Conservation (phyloP, 1,139 yeast species). For the Zygotorulaspora mrakii region DNA sequence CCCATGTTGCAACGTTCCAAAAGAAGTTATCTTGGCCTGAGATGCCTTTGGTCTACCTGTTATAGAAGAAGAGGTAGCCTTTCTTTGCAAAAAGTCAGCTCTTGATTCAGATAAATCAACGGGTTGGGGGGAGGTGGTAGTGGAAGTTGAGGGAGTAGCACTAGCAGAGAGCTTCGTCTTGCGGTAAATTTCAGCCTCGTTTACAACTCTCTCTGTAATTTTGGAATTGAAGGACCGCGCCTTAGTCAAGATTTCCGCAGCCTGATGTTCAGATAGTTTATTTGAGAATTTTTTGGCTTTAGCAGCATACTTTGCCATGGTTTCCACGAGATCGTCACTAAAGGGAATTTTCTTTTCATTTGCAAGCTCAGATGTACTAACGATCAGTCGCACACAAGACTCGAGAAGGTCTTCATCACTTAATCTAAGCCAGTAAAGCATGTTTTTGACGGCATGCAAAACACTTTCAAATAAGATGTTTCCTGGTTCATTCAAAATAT, state of each 20-base stretch:
- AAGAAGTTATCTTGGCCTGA: slow-evolving; percentile 51
- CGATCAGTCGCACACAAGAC: slow-evolving; percentile 69
- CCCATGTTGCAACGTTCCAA: slow-evolving; percentile 39
- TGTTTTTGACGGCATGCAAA: slow-evolving; percentile 49
- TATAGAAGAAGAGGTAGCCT: slow-evolving; percentile 30
- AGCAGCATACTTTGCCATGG: slow-evolving; percentile 60
- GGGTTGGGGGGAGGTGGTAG: slow-evolving; percentile 9
- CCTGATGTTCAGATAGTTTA: slow-evolving; percentile 57
- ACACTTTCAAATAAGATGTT: slow-evolving; percentile 38
- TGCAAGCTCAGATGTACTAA: slow-evolving; percentile 63
- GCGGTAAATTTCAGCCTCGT: slow-evolving; percentile 45
- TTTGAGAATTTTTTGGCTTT: slow-evolving; percentile 64
- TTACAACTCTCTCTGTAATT: slow-evolving; percentile 51
- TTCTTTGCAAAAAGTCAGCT: slow-evolving; percentile 32
- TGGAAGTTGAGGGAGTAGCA: slow-evolving; percentile 8
- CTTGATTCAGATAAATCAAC: slow-evolving; percentile 23
- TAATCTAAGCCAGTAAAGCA: slow-evolving; percentile 75
- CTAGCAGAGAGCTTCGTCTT: slow-evolving; percentile 29
- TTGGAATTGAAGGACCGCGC: slow-evolving; percentile 52
- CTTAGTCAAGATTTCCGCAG: slow-evolving; percentile 52
- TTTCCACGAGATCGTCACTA: slow-evolving; percentile 47
- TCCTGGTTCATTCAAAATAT: slow-evolving; percentile 36
- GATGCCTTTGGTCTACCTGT: slow-evolving; percentile 35
- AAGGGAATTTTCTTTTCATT: slow-evolving; percentile 48
- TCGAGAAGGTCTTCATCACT: slow-evolving; percentile 73